phyloP scores from a whole-genome alignment of 352 stramenopile genomes.

The Globisporangium nagaii region DNA sequence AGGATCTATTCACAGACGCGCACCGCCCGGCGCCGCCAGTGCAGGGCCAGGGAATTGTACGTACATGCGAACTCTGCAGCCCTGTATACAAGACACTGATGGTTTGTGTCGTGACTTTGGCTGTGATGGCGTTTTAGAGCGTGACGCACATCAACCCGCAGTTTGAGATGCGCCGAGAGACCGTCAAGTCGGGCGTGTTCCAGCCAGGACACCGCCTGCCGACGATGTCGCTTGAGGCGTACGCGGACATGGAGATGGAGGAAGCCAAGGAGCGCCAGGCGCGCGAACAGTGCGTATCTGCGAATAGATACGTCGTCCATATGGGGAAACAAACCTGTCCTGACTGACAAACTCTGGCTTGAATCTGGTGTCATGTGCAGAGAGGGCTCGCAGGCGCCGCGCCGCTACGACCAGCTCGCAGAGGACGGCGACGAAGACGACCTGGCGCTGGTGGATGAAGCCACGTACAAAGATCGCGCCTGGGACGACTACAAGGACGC shows the following conservation, averaged over 20 bases:
- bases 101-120: neutral
- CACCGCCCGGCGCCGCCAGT: constrained; percentile 49
- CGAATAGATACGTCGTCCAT: neutral
- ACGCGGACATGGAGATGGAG: constrained; percentile 84
- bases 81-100: neutral
- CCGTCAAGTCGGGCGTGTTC: constrained; percentile 89
- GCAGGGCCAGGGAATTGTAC: constrained; percentile 77
- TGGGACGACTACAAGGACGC: constrained; percentile 98
- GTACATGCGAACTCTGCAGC: neutral
- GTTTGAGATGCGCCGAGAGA: constrained; percentile 86
- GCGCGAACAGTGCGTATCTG: constrained; percentile 48
- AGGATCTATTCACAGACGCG: constrained; percentile 67
- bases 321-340: neutral
- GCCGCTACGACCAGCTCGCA: constrained; percentile 92
- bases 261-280: constrained; percentile 87
- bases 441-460: constrained; percentile 87
- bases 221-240: constrained; percentile 94
- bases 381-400: constrained; percentile 48
- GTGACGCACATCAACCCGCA: constrained; percentile 82
- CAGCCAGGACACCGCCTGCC: constrained; percentile 93
- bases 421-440: constrained; percentile 95
- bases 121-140: constrained; percentile 31
- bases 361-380: constrained; percentile 19
- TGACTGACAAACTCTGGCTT: neutral
- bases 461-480: constrained; percentile 89